Base-by-base conservation (phyloP, 345 rosid genomes). In the Hibiscus syriacus region DNA sequence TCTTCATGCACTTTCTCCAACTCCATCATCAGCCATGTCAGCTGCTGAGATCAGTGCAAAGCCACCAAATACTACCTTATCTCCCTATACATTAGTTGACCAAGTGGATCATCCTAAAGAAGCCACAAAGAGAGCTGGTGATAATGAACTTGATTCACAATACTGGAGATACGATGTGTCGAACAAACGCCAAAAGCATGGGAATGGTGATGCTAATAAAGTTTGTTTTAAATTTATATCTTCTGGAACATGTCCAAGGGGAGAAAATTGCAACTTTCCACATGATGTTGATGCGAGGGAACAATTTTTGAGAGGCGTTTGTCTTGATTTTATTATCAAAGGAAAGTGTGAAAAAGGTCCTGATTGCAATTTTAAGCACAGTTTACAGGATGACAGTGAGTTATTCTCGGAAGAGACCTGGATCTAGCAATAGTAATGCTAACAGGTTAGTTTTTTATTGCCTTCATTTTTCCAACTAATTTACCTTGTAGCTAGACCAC, bases 301-400 rank as follows among this genome's bases (percentile, higher is more conserved):
- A 58, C 98, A 93, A 66, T 87, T 78, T 73, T 60, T 75, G 54
- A 82, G 90, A 80, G 98, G 98, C 67, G 97, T 88, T 74, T 93
- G 98, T 80, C 85, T 93, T 72, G 97, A 93, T 79, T 87, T 86
- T 77, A 88, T 93, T 71, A 85, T 86, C 79, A 90, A 90, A 82
- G 97, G 97, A 43, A 88, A 81, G 68, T 90, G 98, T 81, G 96
- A 90, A 81, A 88, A 80, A 74, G 98, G 98, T 62, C 96, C 92
- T 67, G 93, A 85, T 38, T 93, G 98, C 81, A 88, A 70, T 79
- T 93, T 83, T 79, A 93, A 90, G 85, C 98, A 88, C 72, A 78
- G 80, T 66, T 81, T 90, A 52, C 88, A 81, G 80, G 79, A 76
- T 73, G 86, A 81, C 72, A 75, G 79, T 67, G 79, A 82, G 73